These are phyloP conservation scores for Annulohypoxylon maeteangense DNA, from an alignment of 495 filamentous ascomycete species.

Conservation along the genomic window DNA sequence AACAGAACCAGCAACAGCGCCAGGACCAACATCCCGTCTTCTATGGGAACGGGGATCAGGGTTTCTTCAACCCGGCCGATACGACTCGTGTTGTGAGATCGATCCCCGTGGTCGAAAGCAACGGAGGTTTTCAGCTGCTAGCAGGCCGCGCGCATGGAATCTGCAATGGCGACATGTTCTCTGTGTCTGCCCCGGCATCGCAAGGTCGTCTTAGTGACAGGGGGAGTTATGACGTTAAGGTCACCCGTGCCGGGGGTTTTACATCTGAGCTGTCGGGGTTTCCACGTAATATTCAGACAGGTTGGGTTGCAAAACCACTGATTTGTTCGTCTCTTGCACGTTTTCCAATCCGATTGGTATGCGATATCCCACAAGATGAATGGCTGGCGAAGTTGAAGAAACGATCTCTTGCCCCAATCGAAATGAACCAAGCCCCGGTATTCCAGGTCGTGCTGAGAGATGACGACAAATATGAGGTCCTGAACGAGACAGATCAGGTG, in stretches of 20 bases:
- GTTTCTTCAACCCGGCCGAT: neutral
- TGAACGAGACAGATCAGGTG: neutral
- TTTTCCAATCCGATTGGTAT: neutral
- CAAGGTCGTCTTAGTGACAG: neutral
- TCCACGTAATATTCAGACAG: neutral
- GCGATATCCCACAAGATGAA: neutral
- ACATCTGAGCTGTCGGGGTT: neutral
- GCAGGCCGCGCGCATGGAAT: neutral
- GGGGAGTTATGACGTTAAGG: neutral
- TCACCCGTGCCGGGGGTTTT: neutral
- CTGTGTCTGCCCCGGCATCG: neutral
- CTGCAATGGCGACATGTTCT: neutral
- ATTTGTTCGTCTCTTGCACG: neutral
- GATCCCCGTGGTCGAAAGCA: neutral
- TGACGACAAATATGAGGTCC: neutral
- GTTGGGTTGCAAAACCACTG: neutral
- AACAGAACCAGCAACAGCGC: neutral
- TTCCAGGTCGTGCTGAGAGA: neutral
- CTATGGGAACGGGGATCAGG: neutral
- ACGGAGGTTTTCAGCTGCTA: neutral
- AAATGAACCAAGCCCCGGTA: neutral
- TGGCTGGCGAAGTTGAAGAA: neutral
- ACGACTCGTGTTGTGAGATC: neutral
- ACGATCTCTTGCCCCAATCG: neutral
- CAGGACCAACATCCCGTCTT: neutral